A percentile compares a stretch with the other conserved stretches of the same genome.
Conservation (phyloP, 2,329 filamentous ascomycete genomes). For the Fusarium buxicola region DNA sequence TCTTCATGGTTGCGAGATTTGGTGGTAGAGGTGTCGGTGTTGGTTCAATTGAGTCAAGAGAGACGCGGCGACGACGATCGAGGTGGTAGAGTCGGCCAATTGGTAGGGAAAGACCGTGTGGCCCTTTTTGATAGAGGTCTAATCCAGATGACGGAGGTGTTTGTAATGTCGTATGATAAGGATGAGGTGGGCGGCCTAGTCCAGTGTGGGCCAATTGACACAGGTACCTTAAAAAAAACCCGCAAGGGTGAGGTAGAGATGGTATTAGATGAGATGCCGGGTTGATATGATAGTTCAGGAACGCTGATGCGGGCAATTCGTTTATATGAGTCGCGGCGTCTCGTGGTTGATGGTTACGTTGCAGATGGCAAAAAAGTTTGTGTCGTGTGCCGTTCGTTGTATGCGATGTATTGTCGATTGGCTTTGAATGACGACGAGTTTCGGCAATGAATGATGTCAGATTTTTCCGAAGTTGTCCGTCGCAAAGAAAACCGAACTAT, state of each 20-base stretch:
- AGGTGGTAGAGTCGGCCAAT: neutral
- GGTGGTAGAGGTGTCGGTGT: conserved; percentile 4
- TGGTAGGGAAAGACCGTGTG: neutral
- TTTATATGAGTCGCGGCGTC: conserved; percentile 5
- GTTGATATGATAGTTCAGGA: neutral
- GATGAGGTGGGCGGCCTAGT: conserved; percentile 36
- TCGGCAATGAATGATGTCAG: conserved; percentile 42
- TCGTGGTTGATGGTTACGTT: conserved; percentile 10
- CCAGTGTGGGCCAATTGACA: conserved; percentile 35
- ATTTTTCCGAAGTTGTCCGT: conserved; percentile 39
- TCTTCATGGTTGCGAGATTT: conserved; percentile 78
- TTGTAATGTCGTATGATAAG: conserved; percentile 37
- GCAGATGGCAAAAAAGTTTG: conserved; percentile 11
- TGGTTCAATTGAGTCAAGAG: neutral
- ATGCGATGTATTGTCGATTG: conserved; percentile 15
- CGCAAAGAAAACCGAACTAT: conserved; percentile 46
- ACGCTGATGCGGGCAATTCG: neutral
- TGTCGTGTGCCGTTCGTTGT: conserved; percentile 1
- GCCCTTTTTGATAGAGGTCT: conserved; percentile 18
- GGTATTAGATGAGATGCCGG: conserved; percentile 4
- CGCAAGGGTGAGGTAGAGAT: conserved; percentile 9
- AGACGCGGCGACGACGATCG: neutral
- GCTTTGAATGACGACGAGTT: conserved; percentile 26
- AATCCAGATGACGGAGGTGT: conserved; percentile 1
- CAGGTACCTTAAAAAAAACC: conserved; percentile 8